phyloP scores from a whole-genome alignment of 129 eudicot genomes.

The Saussurea involucrata region DNA sequence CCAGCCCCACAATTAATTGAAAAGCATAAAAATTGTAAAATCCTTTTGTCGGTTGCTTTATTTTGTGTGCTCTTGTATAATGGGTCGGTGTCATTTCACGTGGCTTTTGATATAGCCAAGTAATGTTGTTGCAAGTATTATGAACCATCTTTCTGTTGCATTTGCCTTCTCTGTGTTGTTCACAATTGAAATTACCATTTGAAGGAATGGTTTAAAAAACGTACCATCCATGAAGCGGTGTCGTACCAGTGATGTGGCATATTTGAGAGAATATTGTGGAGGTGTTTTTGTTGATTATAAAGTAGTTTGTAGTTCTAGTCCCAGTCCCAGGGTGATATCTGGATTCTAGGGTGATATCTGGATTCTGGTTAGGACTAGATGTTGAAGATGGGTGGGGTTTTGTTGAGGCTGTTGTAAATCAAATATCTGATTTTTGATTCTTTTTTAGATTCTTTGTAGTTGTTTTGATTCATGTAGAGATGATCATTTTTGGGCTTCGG shows the following conservation, averaged over 20 bases:
- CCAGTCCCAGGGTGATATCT: conserved; percentile 37
- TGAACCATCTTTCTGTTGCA: not conserved
- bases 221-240: conserved; percentile 16
- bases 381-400: conserved; percentile 88
- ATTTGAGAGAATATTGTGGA: conserved; percentile 8
- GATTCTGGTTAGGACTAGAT: conserved; percentile 88
- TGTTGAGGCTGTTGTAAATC: conserved; percentile 58
- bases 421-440: conserved; percentile 25
- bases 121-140: not conserved
- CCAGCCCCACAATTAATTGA: not conserved
- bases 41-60: not conserved
- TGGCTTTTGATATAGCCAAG: not conserved
- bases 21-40: not conserved
- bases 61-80: not conserved
- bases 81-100: too few relatives aligned
- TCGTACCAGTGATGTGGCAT: conserved; percentile 11
- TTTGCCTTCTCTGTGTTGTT: conserved; percentile 1
- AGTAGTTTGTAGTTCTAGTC: conserved; percentile 23
- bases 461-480: not conserved
- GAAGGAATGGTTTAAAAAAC: conserved; percentile 30
- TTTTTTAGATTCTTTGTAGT: not conserved
- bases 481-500: not conserved
- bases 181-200: conserved; percentile 12
- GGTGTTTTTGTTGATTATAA: conserved; percentile 19
- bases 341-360: too few relatives aligned